phyloP scores from a whole-genome alignment of 768 basidiomycete genomes.

The Suillus alpinus region DNA sequence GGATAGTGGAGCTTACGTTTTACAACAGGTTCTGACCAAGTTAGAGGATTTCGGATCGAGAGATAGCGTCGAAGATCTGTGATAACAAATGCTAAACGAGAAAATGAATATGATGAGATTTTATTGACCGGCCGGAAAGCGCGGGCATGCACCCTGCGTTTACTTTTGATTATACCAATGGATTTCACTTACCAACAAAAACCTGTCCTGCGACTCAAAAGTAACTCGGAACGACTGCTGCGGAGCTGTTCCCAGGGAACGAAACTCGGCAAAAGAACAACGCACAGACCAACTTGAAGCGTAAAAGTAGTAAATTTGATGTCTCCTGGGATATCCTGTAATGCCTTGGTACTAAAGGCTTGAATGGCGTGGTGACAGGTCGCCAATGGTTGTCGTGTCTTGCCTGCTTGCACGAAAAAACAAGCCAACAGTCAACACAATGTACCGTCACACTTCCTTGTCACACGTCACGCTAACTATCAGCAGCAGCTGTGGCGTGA shows the following conservation, averaged over 20 bases:
- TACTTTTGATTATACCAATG: constrained; percentile 10
- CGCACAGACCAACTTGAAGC: background rate
- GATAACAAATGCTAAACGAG: constrained; percentile 15
- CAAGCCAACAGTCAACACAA: constrained; percentile 8
- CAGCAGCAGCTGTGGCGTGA: constrained; percentile 13
- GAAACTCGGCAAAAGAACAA: constrained; percentile 9
- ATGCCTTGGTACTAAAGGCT: background rate
- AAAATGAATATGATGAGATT: constrained; percentile 12
- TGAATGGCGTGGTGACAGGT: background rate
- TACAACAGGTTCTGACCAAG: constrained; percentile 7
- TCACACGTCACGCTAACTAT: constrained; percentile 27
- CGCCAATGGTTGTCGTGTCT: constrained; percentile 5
- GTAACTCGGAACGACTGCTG: constrained; percentile 17
- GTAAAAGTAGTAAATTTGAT: background rate
- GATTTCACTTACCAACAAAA: constrained; percentile 8
- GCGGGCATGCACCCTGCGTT: constrained; percentile 6
- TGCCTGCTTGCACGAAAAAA: constrained; percentile 8
- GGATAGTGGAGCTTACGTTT: constrained; percentile 12
- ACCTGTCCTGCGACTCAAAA: constrained; percentile 9
- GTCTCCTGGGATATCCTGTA: background rate
- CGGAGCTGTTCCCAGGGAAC: constrained; percentile 25
- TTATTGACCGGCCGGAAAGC: constrained; percentile 13
- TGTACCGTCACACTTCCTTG: constrained; percentile 19
- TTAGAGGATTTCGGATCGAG: constrained; percentile 9
- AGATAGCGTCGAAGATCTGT: constrained; percentile 15